Base-by-base conservation (phyloP, 441 rosid species). In the Bruguiera hainesii region DNA sequence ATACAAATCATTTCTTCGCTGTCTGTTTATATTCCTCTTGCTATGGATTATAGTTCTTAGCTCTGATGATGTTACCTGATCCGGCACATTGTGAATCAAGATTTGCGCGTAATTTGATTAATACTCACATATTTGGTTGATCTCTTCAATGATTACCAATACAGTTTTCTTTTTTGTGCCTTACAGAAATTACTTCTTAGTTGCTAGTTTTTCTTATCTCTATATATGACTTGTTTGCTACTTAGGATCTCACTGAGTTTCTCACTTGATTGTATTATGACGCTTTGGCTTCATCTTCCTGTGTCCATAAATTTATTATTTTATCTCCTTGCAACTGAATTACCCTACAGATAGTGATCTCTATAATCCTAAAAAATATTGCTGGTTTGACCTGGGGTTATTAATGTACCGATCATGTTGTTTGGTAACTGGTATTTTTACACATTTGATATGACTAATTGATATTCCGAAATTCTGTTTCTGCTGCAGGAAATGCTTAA, bases 401-500 rank as follows among this genome's bases (percentile, higher is more conserved):
- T 2, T 50, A 9, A 50, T 59, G 42, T 26, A 18, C 26, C 48
- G 23, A 19, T 15, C 20, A 9, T 21, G 55, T 18, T 29, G 55
- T 18, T 25, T 2, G 58, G 9, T 13, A n/a, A 7, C 20, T 30
- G 6, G 9, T 37, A 0, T 33, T 37, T 37, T 37, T 37, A 37
- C 15, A 37, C 15, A 10, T 37, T 37, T 10, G 11, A 37, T 25
- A 53, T 35, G 29, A 61, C 1, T 60, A 29, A 21, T 68, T 31
- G 76, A 65, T 61, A 26, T 68, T 65, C 15, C 15, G 35, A 68
- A 11, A 56, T 26, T 23, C 26, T 70, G 42, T n/a, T 51, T 56
- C 8, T 59, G 61, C 77, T 83, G 76, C 88, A 95, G 99, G 99
- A 95, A 81, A 95, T 95, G 99, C 77, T 95, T 25, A 95, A 95